Evolutionary conservation across 1,139 yeast genomes (phyloP), one percentile per base, ranked within the genome.

Genomic region (Yamadazyma trypodendri): DNA sequence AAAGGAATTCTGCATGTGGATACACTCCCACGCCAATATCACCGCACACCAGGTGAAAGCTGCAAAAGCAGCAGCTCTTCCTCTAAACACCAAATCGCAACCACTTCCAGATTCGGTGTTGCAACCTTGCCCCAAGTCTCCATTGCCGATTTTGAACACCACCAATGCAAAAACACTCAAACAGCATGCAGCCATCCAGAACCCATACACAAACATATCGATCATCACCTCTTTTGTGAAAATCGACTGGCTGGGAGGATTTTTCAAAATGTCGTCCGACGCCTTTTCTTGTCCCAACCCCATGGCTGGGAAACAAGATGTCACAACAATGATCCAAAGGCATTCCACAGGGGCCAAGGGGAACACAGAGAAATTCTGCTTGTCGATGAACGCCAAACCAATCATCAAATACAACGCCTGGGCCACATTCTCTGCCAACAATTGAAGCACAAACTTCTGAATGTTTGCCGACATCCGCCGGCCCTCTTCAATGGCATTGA

Each of bases 1-100:
- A 46, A 88, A 69, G 1, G 96, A 86, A 49, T 82, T 72, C 42
- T 81, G 68, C 60, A 84, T 71, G 56, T 87, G 94, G 42, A 87
- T 74, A 54, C 90, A 89, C 62, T 88, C 96, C 95, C 95, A 88
- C 2, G 96, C 96, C 40, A 87, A 68, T 21, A 89, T 62, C 44
- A 89, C 73, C 3, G 95, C 84, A 65, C 94, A 79, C 96, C 96
- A 89, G 1, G 96, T 88, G 82, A 89, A 82, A 6, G 82, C 79
- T 3, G 85, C 87, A 65, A 89, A 89, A 0, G 94, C 75, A 3
- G 86, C 78, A 2, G 96, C 79, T 56, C 97, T 79, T 3, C 92
- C 90, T 52, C 78, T 71, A 65, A 82, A 87, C 6, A 89, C 96
- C 47, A 72, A 65, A 34, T 64, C 55, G 63, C 96, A 89, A 1